Evolutionary conservation across 352 stramenopile genomes (phyloP).

Genomic region (Pythium phragmitis): DNA sequence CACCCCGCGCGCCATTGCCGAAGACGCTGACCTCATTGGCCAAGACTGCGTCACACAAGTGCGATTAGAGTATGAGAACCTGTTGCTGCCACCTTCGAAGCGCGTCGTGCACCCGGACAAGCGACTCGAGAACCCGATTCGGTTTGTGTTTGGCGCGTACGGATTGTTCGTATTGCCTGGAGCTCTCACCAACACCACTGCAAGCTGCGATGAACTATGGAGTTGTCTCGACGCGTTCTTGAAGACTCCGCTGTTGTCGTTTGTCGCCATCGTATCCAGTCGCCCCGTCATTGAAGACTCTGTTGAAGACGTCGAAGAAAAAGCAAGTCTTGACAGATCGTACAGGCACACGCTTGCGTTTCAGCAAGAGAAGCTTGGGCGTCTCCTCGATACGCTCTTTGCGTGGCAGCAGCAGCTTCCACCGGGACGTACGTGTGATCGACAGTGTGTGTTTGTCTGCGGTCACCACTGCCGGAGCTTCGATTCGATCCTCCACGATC

Average conservation of each 20-base stretch:
- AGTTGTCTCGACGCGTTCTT: conserved; percentile 34
- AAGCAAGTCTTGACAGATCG: conserved; percentile 31
- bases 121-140: conserved; percentile 28
- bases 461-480: conserved; percentile 26
- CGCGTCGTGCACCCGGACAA: conserved; percentile 19
- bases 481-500: conserved; percentile 22
- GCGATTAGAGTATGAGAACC: conserved; percentile 45
- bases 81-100: conserved; percentile 53
- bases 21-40: conserved; percentile 15
- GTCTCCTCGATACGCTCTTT: conserved; percentile 40
- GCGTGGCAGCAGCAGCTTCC: conserved; percentile 33
- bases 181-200: conserved; percentile 5
- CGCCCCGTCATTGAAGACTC: conserved; percentile 50
- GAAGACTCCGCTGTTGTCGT: conserved; percentile 31
- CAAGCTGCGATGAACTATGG: conserved; percentile 28
- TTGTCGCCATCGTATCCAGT: conserved; percentile 37
- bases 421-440: neutral
- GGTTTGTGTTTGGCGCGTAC: conserved; percentile 40
- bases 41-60: conserved; percentile 22
- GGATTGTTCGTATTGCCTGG: conserved; percentile 53
- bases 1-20: neutral
- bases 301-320: conserved; percentile 44
- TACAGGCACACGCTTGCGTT: conserved; percentile 46
- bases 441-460: conserved; percentile 16
- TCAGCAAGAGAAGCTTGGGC: conserved; percentile 37